Evolutionary conservation across 2,329 filamentous ascomycete genomes (phyloP), one percentile per base, ranked within the genome.

Genomic region (Penicillium freii): DNA sequence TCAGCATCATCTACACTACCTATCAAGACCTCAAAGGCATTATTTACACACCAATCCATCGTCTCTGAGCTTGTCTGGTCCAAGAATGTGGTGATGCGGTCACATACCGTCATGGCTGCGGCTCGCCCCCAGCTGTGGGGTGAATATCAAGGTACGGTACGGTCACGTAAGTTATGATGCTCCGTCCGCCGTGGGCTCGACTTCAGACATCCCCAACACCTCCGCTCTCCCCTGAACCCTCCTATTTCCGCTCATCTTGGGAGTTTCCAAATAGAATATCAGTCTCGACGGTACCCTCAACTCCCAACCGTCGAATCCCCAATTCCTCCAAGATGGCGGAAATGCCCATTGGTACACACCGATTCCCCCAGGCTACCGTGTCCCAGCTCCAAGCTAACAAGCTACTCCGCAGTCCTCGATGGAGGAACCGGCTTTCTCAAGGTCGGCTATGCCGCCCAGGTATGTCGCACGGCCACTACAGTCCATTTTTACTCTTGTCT

Each of bases 381-480:
- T 66, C 54, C 61, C 61, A 58, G 57, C 58, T 56, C 57, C 59
- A 62, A 63, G 62, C 57, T 64, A 64, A 66, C 70, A 74, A 69
- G 73, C 69, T 52, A 62, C 60, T 58, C 61, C 56, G 45, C 75
- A 97, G 94, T 99, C 75, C 93, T 99, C 84, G 94, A 99, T 84
- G 94, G 94, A 84, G 94, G 94, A 79, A 99, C 94, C 75, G 94
- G 94, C 79, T 99, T 99, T 84, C 89, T 99, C 78, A 99, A 99
- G 81, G 94, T 96, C 80, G 94, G 94, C 77, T 99, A 97, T 82
- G 94, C 94, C 73, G 94, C 89, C 72, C 92, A 88, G 81, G 87
- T 89, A 78, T 68, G 80, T 63, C 56, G 49, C 54, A 58, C 7
- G 5, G 8, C 13, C 33, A 17, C 27, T 31, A 34, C 19, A 31